Evolutionary conservation across 176 grass and related monocot species (phyloP), one percentile per base, ranked within the genome.

Genomic region (Aegilops tauschii): DNA sequence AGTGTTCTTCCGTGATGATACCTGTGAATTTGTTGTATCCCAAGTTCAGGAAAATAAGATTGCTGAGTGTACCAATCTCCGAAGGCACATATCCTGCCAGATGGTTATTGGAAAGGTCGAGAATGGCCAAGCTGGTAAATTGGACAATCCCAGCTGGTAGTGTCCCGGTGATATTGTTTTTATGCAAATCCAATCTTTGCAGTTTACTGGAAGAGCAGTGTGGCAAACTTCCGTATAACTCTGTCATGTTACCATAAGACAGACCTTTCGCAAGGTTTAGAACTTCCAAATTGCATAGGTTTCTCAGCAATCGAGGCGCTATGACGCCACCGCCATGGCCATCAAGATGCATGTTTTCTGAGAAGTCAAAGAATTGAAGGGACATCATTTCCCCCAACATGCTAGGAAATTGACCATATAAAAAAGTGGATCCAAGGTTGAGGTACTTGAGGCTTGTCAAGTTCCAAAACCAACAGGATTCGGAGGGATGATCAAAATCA

Each of bases 391-490:
- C 1, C 17, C 2, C 39, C 12, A 89, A 1, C 0, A 32, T 16
- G 14, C 12, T 4, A 0, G 80, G 89, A 21, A 91, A 9, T 17
- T 10, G 9, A 4, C 84, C 89, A 1, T 14, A 14, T 0, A 87
- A 73, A 3, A 0, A 0, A 16, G 2, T 56, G 17, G 1, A 0
- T 8, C 2, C 8, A 32, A 91, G 42, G 47, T 85, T 5, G 1
- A 85, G 16, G 34, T 61, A n/a, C 2, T 23, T 49, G 18, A 88
- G 31, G 4, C 18, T 37, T 32, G 45, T 80, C 5, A 78, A 8
- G 21, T 82, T 69, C 81, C 90, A 88, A 31, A 92, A 63, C 86
- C 81, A 88, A 65, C 82, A 44, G 5, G 90, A 72, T 20, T 39
- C n/a, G 1, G 8, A 2, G 3, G 13, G 0, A 18, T 50, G 34